Evolutionary conservation across 176 grass and related monocot species (phyloP).

Genomic region (Juncus effusus): DNA sequence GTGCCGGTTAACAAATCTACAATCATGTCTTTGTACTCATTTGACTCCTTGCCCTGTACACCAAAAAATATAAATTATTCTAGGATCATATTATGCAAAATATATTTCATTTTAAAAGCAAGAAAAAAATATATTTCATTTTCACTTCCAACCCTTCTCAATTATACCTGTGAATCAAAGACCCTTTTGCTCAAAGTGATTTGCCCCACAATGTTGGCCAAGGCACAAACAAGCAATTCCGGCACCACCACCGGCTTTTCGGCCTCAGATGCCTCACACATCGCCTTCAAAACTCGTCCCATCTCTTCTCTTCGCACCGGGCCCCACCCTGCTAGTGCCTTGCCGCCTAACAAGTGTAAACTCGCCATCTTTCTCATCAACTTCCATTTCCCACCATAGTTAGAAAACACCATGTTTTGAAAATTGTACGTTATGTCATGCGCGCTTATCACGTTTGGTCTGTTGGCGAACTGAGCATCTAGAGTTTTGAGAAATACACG

Average conservation of each 20-base stretch:
- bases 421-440: conserved; percentile 63
- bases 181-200: conserved; percentile 73
- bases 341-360: conserved; percentile 65
- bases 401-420: conserved; percentile 86
- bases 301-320: conserved; percentile 58
- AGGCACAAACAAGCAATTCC: conserved; percentile 64
- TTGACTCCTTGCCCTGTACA: conserved; percentile 57
- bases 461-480: conserved; percentile 61
- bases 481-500: conserved; percentile 58
- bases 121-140: too few relatives aligned
- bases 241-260: conserved; percentile 47
- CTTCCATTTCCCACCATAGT: conserved; percentile 74
- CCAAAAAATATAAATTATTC: neutral
- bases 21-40: conserved; percentile 90
- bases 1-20: conserved; percentile 62
- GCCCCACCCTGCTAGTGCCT: conserved; percentile 58
- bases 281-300: conserved; percentile 10
- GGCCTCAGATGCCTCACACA: conserved; percentile 22
- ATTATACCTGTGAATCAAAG: conserved; percentile 39
- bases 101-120: neutral
- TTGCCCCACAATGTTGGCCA: conserved; percentile 75
- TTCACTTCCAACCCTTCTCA: neutral
- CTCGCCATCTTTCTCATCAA: conserved; percentile 83
- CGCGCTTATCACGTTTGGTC: conserved; percentile 52
- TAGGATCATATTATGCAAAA: neutral